Conservation (phyloP, 331 rosid species). For the Rhamnella rubrinervis region DNA sequence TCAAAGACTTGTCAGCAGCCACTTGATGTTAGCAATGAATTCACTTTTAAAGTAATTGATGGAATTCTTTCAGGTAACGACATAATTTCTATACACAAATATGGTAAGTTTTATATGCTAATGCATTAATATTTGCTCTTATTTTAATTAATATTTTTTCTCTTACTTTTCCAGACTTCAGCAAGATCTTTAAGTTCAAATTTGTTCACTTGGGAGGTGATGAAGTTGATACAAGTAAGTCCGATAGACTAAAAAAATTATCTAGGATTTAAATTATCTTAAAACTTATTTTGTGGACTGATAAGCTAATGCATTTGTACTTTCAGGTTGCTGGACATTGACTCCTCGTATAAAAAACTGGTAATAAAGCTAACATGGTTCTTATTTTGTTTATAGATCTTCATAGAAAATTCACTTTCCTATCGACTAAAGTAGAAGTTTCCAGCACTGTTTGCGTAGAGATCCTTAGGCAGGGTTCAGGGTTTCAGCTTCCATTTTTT, state of each 20-base stretch:
- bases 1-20: constrained; percentile 40
- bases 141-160: neutral
- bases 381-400: neutral
- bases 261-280: too few relatives aligned
- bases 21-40: constrained; percentile 45
- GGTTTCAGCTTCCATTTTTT: neutral
- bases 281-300: constrained; percentile 5
- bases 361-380: constrained; percentile 23
- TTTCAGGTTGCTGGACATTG: constrained; percentile 46
- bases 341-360: constrained; percentile 36
- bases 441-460: too few relatives aligned
- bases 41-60: constrained; percentile 35
- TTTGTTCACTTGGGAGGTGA: constrained; percentile 54
- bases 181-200: constrained; percentile 44
- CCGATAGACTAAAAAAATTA: neutral
- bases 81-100: neutral
- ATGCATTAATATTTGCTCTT: neutral
- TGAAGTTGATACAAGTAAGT: constrained; percentile 46
- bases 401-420: neutral
- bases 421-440: too few relatives aligned
- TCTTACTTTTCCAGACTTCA: constrained; percentile 29
- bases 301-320: constrained; percentile 1
- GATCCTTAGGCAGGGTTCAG: too few relatives aligned
- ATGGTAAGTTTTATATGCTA: neutral
- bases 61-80: constrained; percentile 40